Percentiles rank a stretch among this genome's conserved stretches.
Conservation (phyloP, 139 green algal species). For the Mychonastes homosphaera region DNA sequence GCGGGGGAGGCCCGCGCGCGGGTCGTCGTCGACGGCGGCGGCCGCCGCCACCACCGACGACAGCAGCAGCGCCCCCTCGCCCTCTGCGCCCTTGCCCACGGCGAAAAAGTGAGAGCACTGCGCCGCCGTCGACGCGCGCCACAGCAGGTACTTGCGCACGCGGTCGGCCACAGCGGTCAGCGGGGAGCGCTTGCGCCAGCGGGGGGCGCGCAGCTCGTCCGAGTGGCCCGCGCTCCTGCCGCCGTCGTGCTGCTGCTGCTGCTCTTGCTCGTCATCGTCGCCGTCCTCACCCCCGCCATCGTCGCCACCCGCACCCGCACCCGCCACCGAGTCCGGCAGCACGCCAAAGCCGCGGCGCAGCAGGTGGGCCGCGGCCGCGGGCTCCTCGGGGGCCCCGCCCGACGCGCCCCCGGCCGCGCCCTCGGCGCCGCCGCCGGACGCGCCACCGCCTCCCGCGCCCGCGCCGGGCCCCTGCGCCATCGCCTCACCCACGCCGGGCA, state of each 20-base stretch:
- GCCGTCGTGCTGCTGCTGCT: conserved; percentile 3
- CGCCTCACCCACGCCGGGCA: conserved; percentile 12
- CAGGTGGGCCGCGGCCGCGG: conserved; percentile 2
- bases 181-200: conserved; percentile 24
- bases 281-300: neutral
- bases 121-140: conserved; percentile 17
- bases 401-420: neutral
- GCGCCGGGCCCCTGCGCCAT: conserved; percentile 8
- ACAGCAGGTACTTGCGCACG: conserved; percentile 29
- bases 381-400: neutral
- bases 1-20: conserved; percentile 24
- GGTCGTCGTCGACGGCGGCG: too few relatives aligned
- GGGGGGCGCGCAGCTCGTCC: conserved; percentile 6
- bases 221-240: conserved; percentile 1
- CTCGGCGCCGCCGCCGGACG: neutral
- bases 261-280: conserved; percentile 1
- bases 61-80: neutral
- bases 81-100: neutral
- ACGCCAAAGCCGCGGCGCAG: neutral
- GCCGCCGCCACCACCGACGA: neutral
- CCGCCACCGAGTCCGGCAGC: neutral
- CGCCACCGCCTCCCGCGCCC: neutral
- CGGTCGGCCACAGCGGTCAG: conserved; percentile 14
- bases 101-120: neutral
- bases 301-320: neutral